Base-by-base conservation (phyloP, 805 yeast genomes). In the Wickerhamiella hasegawae region DNA sequence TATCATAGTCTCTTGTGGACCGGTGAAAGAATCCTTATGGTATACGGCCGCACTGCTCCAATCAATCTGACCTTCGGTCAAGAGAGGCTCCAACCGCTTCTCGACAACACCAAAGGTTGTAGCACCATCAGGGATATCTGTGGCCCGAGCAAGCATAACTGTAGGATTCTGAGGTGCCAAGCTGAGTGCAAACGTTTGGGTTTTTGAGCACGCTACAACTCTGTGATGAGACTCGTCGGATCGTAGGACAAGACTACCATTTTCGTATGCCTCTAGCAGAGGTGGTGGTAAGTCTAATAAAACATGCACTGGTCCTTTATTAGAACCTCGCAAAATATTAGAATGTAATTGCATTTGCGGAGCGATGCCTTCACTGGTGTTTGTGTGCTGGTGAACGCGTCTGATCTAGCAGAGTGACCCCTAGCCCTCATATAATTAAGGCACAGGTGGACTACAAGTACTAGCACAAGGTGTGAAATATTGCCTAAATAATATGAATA, bases 231-330 rank as follows among this genome's bases (percentile, higher is more conserved):
- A 27, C 3, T 15, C 23, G 14, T 25, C 27, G 21, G 47, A 33
- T 9, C 31, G 22, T 12, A 46, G 29, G n/a, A 19, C 17, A 15
- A 40, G 33, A 8, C 28, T 31, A 10, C 46, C 49, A 1, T 31
- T 28, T 14, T 43, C 39, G 6, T 49, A 33, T 3, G 45, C 41
- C 29, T 19, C 48, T 46, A 33, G 39, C n/a, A 53, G 43, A 18
- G 40, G 43, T 5, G 53, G 53, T 4, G 52, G 33, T 17, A 54
- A 46, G 37, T 54, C 49, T 17, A 53, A 41, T 25, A 52, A 45
- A 17, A 47, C 34, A 36, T 42, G 48, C 23, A 18, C 28, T 28
- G 24, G 22, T 14, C 18, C 11, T 6, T 36, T 11, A n/a, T 33
- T 18, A 4, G 33, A 21, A 20, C 34, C n/a, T 2, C 39, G 28